Evolutionary conservation across 1,284 basidiomycete genomes (phyloP), one percentile per base, ranked within the genome.

Genomic region (Ustilago cynodontis): DNA sequence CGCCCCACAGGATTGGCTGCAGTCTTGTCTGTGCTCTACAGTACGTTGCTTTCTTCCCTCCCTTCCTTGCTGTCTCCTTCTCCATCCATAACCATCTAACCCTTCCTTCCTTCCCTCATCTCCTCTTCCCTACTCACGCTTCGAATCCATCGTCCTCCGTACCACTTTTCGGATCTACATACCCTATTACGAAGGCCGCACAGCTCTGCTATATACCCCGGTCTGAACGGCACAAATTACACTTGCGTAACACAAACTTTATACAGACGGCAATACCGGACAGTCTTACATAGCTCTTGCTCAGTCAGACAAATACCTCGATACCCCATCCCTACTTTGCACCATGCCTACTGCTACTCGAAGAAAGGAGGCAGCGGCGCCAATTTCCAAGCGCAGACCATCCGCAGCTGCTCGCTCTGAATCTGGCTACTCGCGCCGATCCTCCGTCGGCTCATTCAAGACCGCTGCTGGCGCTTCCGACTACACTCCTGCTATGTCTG

Each of bases 381-480:
- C 65, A 4, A 14, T n/a, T 0, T 37, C 57, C 1, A 71, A 71
- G 64, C 59, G 64, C 20, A 45, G 56, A 2, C 70, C 70, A 37
- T 66, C 64, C 16, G 70, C 43, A 26, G 39, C 64, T n/a, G 70
- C 52, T 24, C 67, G 64, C 13, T 66, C 67, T 5, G 72, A 75
- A 58, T 70, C 67, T 7, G 67, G 66, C 41, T 56, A 63, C 29
- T 70, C 66, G 28, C 63, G 74, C 31, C 61, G 69, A 18, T 77
- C 69, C 20, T 77, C 74, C 18, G 22, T 50, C 20, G 63, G 65
- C 37, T 77, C 74, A 5, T 72, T 72, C 59, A 72, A 57, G 47
- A 77, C 74, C 13, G 73, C 73, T 14, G 60, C 65, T 3, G 70
- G 66, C 28, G 58, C 49, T 29, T 66, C 68, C 8, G 66, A 72